Evolutionary conservation across 106 monocot species (phyloP).

Genomic region (Ottelia alismoides): DNA sequence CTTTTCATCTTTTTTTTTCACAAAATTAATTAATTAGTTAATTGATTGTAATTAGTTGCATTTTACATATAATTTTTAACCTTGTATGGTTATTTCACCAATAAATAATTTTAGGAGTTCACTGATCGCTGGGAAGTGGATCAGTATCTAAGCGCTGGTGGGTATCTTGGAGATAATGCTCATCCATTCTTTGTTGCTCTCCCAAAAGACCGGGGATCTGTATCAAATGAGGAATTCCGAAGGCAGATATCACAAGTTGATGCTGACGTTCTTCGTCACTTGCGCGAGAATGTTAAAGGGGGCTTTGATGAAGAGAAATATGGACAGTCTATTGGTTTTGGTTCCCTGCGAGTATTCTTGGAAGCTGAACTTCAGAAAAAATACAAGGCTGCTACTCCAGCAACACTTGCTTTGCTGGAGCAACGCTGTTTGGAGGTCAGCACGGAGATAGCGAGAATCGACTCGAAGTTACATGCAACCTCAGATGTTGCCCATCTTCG

Average conservation of each 20-base stretch:
- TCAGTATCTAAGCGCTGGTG: slow-evolving; percentile 80
- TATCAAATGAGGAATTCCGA: slow-evolving; percentile 91
- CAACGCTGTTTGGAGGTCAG: slow-evolving; percentile 76
- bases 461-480: slow-evolving; percentile 71
- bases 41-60: no score
- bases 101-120: slow-evolving; percentile 58
- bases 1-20: no score
- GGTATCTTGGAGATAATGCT: slow-evolving; percentile 88
- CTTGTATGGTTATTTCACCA: no score
- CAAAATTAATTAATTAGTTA: no score
- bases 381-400: slow-evolving; percentile 95
- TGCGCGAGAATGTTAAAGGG: slow-evolving; percentile 74
- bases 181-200: slow-evolving; percentile 93
- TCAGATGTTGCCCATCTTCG: slow-evolving; percentile 83
- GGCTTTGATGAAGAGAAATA: slow-evolving; percentile 95
- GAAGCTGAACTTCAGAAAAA: slow-evolving; percentile 90
- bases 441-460: slow-evolving; percentile 45
- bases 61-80: no score
- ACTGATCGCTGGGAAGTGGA: slow-evolving; percentile 95
- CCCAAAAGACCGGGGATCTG: slow-evolving; percentile 78
- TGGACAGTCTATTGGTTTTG: slow-evolving; percentile 69
- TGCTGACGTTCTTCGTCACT: slow-evolving; percentile 51
- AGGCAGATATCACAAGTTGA: slow-evolving; percentile 94
- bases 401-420: slow-evolving; percentile 89
- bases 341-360: slow-evolving; percentile 54